Evolutionary conservation across 2,329 filamentous ascomycete species (phyloP).

Genomic region (Phoma sp.): DNA sequence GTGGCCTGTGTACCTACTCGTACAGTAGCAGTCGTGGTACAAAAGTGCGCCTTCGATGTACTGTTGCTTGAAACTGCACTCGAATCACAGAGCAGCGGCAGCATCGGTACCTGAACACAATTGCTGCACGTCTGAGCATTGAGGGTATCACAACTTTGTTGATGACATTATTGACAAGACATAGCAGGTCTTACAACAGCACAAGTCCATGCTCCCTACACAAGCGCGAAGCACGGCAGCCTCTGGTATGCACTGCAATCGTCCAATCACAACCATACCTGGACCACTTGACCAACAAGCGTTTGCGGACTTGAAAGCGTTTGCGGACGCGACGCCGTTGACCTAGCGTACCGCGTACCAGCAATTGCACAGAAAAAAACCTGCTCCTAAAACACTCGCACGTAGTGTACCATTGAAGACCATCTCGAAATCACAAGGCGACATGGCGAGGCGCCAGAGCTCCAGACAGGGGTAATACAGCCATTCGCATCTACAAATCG

Average conservation of each 20-base stretch:
- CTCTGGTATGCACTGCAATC: slow-evolving; percentile 7
- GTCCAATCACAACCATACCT: slow-evolving; percentile 1
- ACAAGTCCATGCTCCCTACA: not conserved
- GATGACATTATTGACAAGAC: slow-evolving; percentile 12
- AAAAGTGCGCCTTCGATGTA: not conserved
- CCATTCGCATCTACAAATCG: not conserved
- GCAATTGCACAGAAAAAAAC: not conserved
- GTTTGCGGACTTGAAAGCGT: slow-evolving; percentile 8
- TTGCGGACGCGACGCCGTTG: too few relatives aligned
- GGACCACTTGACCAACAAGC: not conserved
- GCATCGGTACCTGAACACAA: slow-evolving; percentile 4
- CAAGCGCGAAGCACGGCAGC: slow-evolving; percentile 2
- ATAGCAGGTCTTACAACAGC: slow-evolving; percentile 4
- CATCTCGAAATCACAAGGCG: not conserved
- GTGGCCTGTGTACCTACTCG: not conserved
- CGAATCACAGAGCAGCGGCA: not conserved
- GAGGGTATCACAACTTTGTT: not conserved
- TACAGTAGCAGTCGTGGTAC: slow-evolving; percentile 7
- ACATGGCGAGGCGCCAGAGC: not conserved
- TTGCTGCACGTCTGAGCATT: slow-evolving; percentile 1
- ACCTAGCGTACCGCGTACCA: slow-evolving; percentile 7
- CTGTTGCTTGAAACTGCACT: not conserved
- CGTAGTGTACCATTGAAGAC: slow-evolving; percentile 6
- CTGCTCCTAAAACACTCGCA: slow-evolving; percentile 7
- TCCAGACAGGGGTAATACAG: too few relatives aligned